Conservation (phyloP, 208 protist species). For the Vickermania ingenoplastis region DNA sequence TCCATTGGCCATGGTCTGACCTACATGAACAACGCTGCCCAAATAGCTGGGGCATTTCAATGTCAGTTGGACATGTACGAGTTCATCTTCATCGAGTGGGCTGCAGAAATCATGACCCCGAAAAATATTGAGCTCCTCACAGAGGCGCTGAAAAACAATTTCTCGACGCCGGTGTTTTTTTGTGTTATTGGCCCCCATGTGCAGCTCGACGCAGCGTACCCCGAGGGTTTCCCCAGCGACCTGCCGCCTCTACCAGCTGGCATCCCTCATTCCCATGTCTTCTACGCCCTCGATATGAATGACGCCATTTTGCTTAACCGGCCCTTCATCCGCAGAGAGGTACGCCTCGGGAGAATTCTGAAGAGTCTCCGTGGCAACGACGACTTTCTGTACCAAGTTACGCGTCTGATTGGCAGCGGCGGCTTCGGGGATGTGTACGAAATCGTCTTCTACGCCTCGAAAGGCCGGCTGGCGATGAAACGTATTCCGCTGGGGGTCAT, state of each 20-base stretch:
- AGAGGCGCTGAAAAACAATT: neutral
- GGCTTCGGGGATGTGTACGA: slow-evolving; percentile 75
- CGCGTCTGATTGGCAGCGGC: slow-evolving; percentile 55
- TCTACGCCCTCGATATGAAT: neutral
- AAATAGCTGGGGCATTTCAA: neutral
- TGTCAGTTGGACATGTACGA: neutral
- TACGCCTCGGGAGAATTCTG: neutral
- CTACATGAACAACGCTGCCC: neutral
- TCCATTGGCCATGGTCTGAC: neutral
- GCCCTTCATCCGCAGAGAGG: neutral
- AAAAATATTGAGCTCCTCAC: neutral
- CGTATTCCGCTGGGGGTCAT: slow-evolving; percentile 53
- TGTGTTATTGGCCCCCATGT: neutral
- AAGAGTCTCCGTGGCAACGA: neutral
- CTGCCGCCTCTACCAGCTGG: neutral
- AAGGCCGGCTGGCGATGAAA: slow-evolving; percentile 76
- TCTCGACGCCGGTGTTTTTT: neutral
- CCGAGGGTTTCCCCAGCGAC: neutral
- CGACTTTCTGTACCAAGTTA: slow-evolving; percentile 33
- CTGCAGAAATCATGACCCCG: neutral
- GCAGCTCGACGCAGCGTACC: neutral
- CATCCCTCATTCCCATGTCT: neutral
- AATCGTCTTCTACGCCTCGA: slow-evolving; percentile 49
- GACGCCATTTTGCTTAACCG: neutral
- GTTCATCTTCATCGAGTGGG: neutral